A percentile compares a stretch with the other conserved stretches of the same genome.
Conservation (phyloP, 768 basidiomycete species). For the Ramaria sp. region DNA sequence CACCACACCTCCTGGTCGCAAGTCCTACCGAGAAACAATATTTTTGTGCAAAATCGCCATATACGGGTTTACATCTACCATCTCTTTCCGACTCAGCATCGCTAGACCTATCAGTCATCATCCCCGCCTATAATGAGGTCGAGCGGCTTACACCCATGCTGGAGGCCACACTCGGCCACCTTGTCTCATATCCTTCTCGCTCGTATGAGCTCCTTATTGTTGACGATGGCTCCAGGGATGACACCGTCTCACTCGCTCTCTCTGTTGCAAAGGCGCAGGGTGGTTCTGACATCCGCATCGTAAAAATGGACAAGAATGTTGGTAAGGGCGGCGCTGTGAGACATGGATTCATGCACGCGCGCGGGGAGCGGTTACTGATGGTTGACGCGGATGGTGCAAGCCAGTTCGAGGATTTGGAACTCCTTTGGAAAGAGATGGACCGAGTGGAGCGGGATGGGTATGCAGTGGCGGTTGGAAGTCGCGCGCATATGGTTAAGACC, state of each 20-base stretch:
- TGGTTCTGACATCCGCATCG: conserved; percentile 58
- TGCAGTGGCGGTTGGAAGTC: conserved; percentile 69
- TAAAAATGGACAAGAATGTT: conserved; percentile 67
- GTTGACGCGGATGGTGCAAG: conserved; percentile 95
- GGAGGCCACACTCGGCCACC: conserved; percentile 56
- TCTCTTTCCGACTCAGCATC: conserved; percentile 40
- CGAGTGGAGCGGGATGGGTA: conserved; percentile 38
- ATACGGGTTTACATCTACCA: conserved; percentile 44
- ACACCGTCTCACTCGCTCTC: conserved; percentile 56
- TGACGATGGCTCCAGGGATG: conserved; percentile 83
- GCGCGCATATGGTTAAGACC: conserved; percentile 87
- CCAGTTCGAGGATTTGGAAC: conserved; percentile 71
- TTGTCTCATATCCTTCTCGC: conserved; percentile 32
- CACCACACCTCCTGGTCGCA: conserved; percentile 56
- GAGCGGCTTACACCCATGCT: conserved; percentile 82
- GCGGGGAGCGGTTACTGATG: conserved; percentile 75
- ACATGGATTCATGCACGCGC: conserved; percentile 79
- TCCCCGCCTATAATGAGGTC: conserved; percentile 84
- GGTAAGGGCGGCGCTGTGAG: conserved; percentile 92
- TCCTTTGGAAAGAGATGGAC: conserved; percentile 72
- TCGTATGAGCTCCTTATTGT: conserved; percentile 79
- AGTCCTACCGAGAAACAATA: conserved; percentile 61
- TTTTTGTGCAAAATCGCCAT: conserved; percentile 43
- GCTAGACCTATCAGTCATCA: conserved; percentile 69
- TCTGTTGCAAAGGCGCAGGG: conserved; percentile 46